Evolutionary conservation across 371 early-diverging fungal genomes (phyloP).

Genomic region (Smittium culicis): DNA sequence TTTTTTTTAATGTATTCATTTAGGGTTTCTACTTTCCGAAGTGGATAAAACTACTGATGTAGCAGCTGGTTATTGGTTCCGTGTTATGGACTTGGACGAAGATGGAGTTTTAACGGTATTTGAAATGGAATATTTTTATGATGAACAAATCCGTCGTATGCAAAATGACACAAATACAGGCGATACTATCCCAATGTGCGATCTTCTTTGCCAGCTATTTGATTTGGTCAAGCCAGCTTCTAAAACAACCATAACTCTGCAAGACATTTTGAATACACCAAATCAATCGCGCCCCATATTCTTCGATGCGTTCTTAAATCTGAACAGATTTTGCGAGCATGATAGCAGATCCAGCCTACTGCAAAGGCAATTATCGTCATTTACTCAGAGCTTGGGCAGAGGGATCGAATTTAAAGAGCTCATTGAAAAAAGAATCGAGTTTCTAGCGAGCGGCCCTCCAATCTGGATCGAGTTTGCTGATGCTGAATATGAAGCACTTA

Average conservation of each 20-base stretch:
- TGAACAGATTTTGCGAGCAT: slow-evolving; percentile 40
- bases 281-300: slow-evolving; percentile 30
- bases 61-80: slow-evolving; percentile 88
- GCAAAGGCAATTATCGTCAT: slow-evolving; percentile 29
- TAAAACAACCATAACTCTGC: slow-evolving; percentile 38
- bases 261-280: slow-evolving; percentile 42
- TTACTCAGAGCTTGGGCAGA: slow-evolving; percentile 24
- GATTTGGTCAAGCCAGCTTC: slow-evolving; percentile 49
- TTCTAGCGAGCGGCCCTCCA: slow-evolving; percentile 26
- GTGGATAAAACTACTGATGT: slow-evolving; percentile 65
- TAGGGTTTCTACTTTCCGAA: slow-evolving; percentile 72
- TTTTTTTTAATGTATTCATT: no score
- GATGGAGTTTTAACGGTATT: slow-evolving; percentile 73
- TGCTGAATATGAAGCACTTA: slow-evolving; percentile 29
- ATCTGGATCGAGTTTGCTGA: slow-evolving; percentile 34
- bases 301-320: slow-evolving; percentile 62
- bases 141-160: slow-evolving; percentile 64
- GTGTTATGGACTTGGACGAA: slow-evolving; percentile 76
- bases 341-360: slow-evolving; percentile 28
- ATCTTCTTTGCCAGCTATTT: slow-evolving; percentile 57
- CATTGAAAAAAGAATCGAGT: slow-evolving; percentile 28
- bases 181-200: slow-evolving; percentile 50
- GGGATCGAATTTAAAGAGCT: slow-evolving; percentile 23
- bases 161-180: slow-evolving; percentile 34
- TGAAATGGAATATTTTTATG: slow-evolving; percentile 70